phyloP scores from a whole-genome alignment of 352 stramenopile species.

The Globisporangium splendens region DNA sequence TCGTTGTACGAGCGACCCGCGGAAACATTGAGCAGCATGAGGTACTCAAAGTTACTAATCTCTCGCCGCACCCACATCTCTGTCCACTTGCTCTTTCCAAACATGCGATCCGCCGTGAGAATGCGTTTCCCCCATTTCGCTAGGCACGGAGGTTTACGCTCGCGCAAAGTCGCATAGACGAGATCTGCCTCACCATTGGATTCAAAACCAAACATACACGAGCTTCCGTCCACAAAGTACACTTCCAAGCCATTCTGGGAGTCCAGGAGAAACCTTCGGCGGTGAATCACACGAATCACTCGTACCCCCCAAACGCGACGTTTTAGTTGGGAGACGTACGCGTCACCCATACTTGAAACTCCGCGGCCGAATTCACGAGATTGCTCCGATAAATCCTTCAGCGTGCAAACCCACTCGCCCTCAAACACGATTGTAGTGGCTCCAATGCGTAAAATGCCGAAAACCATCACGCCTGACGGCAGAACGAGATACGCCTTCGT shows the following conservation, averaged over 20 bases:
- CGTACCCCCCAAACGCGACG: slow-evolving; percentile 75
- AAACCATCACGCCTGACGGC: slow-evolving; percentile 66
- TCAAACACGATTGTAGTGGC: slow-evolving; percentile 77
- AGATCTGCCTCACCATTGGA: slow-evolving; percentile 63
- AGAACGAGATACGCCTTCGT: slow-evolving; percentile 79
- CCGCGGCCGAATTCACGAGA: neutral
- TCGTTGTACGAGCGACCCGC: slow-evolving; percentile 97
- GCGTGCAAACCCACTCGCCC: slow-evolving; percentile 65
- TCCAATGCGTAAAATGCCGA: slow-evolving; percentile 70
- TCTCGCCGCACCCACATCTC: slow-evolving; percentile 85
- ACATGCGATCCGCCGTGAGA: slow-evolving; percentile 64
- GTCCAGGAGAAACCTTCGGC: slow-evolving; percentile 72
- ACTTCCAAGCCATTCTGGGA: slow-evolving; percentile 70
- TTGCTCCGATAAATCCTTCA: slow-evolving; percentile 55
- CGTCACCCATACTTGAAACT: slow-evolving; percentile 35
- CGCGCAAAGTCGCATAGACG: slow-evolving; percentile 71
- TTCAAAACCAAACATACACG: slow-evolving; percentile 72
- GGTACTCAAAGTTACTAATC: slow-evolving; percentile 95
- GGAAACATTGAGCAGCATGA: slow-evolving; percentile 95
- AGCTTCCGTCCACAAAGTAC: slow-evolving; percentile 85
- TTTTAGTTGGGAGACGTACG: slow-evolving; percentile 67
- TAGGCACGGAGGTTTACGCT: slow-evolving; percentile 80
- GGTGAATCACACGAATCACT: slow-evolving; percentile 77
- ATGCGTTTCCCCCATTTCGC: slow-evolving; percentile 76
- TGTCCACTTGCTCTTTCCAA: slow-evolving; percentile 81